Conservation (phyloP, 257 asterid species). For the Lantana camara region DNA sequence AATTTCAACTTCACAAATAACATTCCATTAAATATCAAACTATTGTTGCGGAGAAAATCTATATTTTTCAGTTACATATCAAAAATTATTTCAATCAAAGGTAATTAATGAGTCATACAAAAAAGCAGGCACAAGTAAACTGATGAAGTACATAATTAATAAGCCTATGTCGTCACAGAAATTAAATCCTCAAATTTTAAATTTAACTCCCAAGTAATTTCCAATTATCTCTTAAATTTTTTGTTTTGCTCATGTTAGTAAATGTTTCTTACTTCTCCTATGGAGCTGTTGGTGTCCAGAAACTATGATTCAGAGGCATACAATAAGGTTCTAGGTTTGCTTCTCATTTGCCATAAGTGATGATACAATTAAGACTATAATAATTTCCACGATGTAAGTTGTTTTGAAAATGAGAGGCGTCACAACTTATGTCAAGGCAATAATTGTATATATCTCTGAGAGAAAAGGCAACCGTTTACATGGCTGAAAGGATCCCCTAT, state of each 20-base stretch:
- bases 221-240: neutral
- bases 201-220: neutral
- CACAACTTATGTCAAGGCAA: neutral
- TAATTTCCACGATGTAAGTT: constrained; percentile 1
- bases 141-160: neutral
- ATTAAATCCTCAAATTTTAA: neutral
- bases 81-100: neutral
- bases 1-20: neutral
- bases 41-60: neutral
- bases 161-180: neutral
- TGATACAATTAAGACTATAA: neutral
- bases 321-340: neutral
- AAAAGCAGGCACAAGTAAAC: no score
- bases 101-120: neutral
- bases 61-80: neutral
- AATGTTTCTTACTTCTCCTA: neutral
- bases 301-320: neutral
- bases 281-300: neutral
- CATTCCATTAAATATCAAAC: neutral
- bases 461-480: no score
- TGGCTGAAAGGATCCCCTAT: no score
- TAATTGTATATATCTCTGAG: neutral
- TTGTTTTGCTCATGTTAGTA: neutral
- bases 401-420: neutral
- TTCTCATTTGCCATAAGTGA: constrained; percentile 11